phyloP scores from a whole-genome alignment of 208 protist species.

The Leishmania arabica region DNA sequence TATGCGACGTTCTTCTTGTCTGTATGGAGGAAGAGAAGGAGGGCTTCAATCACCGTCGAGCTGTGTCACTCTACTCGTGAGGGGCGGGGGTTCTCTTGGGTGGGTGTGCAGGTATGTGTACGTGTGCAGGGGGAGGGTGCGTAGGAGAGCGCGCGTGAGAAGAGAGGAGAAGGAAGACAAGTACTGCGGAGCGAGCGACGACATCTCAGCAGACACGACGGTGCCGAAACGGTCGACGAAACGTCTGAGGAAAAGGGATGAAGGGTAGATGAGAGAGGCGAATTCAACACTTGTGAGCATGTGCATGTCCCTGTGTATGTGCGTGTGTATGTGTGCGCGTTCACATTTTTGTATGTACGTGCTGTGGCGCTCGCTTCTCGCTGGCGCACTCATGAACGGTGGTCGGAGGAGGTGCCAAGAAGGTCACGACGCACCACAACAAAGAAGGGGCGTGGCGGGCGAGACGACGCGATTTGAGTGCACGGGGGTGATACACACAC shows the following conservation, averaged over 20 bases:
- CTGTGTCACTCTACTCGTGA: not conserved
- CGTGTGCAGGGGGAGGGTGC: not conserved
- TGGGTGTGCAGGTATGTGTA: not conserved
- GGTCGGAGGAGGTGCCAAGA: not conserved
- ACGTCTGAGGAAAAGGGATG: not conserved
- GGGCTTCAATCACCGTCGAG: not conserved
- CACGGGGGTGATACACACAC: not conserved
- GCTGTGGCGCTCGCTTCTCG: not conserved
- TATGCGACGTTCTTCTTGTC: not conserved
- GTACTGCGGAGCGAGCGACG: not conserved
- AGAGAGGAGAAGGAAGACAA: conserved; percentile 8
- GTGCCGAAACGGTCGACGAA: not conserved
- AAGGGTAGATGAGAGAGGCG: not conserved
- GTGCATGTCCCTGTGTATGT: too few relatives aligned
- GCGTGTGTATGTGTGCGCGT: not conserved
- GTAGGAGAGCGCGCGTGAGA: conserved; percentile 3
- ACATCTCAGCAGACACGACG: not conserved
- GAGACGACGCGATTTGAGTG: not conserved
- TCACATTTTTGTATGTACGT: not conserved
- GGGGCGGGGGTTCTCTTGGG: not conserved
- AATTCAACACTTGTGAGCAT: not conserved
- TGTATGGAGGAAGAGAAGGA: not conserved
- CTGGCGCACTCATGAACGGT: not conserved
- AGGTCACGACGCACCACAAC: not conserved
- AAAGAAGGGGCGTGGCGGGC: not conserved